phyloP scores from a whole-genome alignment of 768 basidiomycete species.

The Mycena rosella region DNA sequence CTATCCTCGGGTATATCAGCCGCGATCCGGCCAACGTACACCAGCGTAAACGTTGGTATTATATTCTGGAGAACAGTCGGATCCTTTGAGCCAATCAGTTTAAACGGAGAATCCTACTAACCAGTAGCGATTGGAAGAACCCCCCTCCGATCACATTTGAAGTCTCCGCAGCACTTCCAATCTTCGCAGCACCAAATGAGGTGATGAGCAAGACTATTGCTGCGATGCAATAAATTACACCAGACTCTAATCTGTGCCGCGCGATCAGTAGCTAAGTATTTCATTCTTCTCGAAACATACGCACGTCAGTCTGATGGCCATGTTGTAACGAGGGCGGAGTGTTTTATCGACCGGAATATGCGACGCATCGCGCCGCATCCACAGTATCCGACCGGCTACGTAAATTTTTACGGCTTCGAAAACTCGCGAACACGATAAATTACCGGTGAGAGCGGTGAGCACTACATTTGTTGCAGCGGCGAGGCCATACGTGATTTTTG shows the following conservation, averaged over 20 bases:
- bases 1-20: conserved; percentile 13
- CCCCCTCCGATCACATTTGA: not conserved
- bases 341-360: conserved; percentile 17
- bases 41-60: conserved; percentile 13
- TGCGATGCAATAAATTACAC: conserved; percentile 11
- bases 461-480: conserved; percentile 21
- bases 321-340: conserved; percentile 15
- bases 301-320: conserved; percentile 20
- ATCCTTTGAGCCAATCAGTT: conserved; percentile 3
- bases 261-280: conserved; percentile 7
- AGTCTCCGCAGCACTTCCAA: conserved; percentile 6
- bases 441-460: conserved; percentile 21
- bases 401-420: conserved; percentile 11
- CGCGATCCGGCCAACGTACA: conserved; percentile 15
- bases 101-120: conserved; percentile 15
- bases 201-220: conserved; percentile 12
- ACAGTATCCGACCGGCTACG: conserved; percentile 17
- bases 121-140: conserved; percentile 10
- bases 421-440: conserved; percentile 18
- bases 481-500: conserved; percentile 14
- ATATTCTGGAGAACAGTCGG: conserved; percentile 9
- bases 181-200: conserved; percentile 16
- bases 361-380: conserved; percentile 13
- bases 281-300: conserved; percentile 3
- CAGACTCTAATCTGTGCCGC: conserved; percentile 10